A percentile compares a stretch with the other conserved stretches of the same genome.
These are phyloP conservation scores for Phaeotremella skinneri DNA, from an alignment of 768 basidiomycete species.

Conservation along the genomic window DNA sequence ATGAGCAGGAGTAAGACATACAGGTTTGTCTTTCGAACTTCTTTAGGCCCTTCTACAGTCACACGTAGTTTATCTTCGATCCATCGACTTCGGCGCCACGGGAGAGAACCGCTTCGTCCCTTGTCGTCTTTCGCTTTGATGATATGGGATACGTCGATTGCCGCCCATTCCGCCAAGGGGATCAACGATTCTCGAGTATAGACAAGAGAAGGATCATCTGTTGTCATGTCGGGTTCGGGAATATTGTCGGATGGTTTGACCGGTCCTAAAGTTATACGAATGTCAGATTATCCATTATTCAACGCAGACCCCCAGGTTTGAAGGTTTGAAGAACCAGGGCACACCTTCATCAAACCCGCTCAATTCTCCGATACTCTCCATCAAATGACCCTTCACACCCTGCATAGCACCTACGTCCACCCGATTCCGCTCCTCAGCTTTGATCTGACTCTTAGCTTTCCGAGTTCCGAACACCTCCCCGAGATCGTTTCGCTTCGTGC, in stretches of 20 bases:
- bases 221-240: slow-evolving; percentile 68
- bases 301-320: neutral
- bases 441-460: slow-evolving; percentile 83
- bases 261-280: slow-evolving; percentile 7
- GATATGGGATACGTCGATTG: slow-evolving; percentile 62
- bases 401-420: slow-evolving; percentile 87
- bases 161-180: slow-evolving; percentile 74
- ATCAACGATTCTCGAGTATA: slow-evolving; percentile 65
- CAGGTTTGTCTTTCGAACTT: slow-evolving; percentile 57
- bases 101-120: slow-evolving; percentile 61
- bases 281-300: neutral
- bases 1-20: slow-evolving; percentile 50
- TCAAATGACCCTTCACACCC: slow-evolving; percentile 73
- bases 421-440: slow-evolving; percentile 80
- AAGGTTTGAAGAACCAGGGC: slow-evolving; percentile 30
- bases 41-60: slow-evolving; percentile 22
- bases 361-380: slow-evolving; percentile 74
- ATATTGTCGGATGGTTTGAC: slow-evolving; percentile 61
- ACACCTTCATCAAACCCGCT: slow-evolving; percentile 70
- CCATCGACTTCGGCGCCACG: slow-evolving; percentile 67
- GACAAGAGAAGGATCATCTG: slow-evolving; percentile 66
- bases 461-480: slow-evolving; percentile 93
- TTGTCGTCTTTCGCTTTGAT: slow-evolving; percentile 57
- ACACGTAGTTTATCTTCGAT: slow-evolving; percentile 56
- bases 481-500: slow-evolving; percentile 69